Evolutionary conservation across 2,329 filamentous ascomycete species (phyloP).

Genomic region (Xylariaceae sp.): DNA sequence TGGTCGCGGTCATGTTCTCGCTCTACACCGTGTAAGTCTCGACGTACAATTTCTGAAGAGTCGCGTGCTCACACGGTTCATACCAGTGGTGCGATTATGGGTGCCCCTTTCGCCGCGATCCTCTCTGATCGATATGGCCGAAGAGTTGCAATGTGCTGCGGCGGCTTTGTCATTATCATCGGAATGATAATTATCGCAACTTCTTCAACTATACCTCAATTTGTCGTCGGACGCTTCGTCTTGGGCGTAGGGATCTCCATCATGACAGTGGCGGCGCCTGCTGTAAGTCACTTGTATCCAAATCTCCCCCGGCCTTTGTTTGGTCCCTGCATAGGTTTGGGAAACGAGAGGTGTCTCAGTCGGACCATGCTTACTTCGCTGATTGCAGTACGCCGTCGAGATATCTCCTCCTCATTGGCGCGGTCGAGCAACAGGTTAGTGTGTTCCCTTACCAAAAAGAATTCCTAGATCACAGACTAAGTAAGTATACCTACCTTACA

Average conservation of each 20-base stretch:
- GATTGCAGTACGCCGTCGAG: constrained; percentile 36
- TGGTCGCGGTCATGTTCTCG: constrained; percentile 40
- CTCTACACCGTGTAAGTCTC: constrained; percentile 43
- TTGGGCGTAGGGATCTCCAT: constrained; percentile 43
- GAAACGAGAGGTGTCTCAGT: too few relatives aligned
- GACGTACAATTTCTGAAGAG: background rate
- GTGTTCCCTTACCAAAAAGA: too few relatives aligned
- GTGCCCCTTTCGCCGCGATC: constrained; percentile 37
- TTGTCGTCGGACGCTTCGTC: constrained; percentile 43
- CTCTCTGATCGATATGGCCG: constrained; percentile 42
- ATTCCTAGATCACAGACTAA: constrained; percentile 1
- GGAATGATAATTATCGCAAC: constrained; percentile 40
- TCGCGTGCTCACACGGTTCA: background rate
- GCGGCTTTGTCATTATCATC: constrained; percentile 39
- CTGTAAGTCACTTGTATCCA: constrained; percentile 15
- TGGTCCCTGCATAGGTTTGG: too few relatives aligned
- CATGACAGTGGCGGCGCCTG: constrained; percentile 45
- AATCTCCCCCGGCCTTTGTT: too few relatives aligned
- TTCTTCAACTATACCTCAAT: constrained; percentile 31
- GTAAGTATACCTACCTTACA: constrained; percentile 3
- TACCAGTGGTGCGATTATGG: constrained; percentile 37
- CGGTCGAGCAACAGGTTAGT: constrained; percentile 39
- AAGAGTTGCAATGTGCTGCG: constrained; percentile 40
- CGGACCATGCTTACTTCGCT: too few relatives aligned
- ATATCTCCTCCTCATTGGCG: constrained; percentile 47